Base-by-base conservation (phyloP, 2,329 filamentous ascomycete species). In the Monilinia fructigena region DNA sequence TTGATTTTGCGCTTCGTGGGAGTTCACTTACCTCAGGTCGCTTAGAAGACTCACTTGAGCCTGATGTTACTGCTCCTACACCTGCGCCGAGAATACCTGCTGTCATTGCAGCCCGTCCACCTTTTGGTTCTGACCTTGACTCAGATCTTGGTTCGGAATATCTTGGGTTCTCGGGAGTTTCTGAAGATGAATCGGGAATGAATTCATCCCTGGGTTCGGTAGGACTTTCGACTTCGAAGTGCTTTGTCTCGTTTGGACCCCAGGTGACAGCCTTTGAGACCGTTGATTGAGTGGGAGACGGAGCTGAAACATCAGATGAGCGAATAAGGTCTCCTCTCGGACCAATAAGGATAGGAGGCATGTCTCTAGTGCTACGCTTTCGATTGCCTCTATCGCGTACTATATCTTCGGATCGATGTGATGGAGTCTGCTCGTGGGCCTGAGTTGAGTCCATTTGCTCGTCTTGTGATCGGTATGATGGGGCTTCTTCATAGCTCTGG, bases 181-280 rank as follows among this genome's bases (percentile, higher is more conserved):
- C 63, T 75, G 60, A 67, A 59, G 66, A 48, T 55, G 65, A 63
- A 50, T 66, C 70, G 11, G 72, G 71, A 14, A 73, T 63, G 50
- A 73, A 75, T 31, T 75, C 74, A 45, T 76, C 74, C 65, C 58
- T 70, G 52, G 71, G 68, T 26, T 75, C 76, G 55, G 85, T 83
- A 8, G 86, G 84, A 62, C 83, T 88, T 67, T 86, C 84, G 14
- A 85, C 81, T 59, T 88, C 84, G 68, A 86, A 89, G 67, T 85
- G 83, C 74, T 88, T 86, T 4, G 83, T 88, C 73, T 87, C 81
- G 69, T 88, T 87, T 68, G 87, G 80, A 14, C 86, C 87, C 87
- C 86, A 89, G 16, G 82, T 86, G 5, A 89, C 87, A 53, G 78
- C 82, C 71, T 88, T 88, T 8, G 84, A 80, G 28, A 78, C 76